Percentiles rank a stretch among this genome's conserved stretches.
These are phyloP conservation scores for Diaporthe eres DNA, from an alignment of 2,329 filamentous ascomycete species.

Conservation along the genomic window DNA sequence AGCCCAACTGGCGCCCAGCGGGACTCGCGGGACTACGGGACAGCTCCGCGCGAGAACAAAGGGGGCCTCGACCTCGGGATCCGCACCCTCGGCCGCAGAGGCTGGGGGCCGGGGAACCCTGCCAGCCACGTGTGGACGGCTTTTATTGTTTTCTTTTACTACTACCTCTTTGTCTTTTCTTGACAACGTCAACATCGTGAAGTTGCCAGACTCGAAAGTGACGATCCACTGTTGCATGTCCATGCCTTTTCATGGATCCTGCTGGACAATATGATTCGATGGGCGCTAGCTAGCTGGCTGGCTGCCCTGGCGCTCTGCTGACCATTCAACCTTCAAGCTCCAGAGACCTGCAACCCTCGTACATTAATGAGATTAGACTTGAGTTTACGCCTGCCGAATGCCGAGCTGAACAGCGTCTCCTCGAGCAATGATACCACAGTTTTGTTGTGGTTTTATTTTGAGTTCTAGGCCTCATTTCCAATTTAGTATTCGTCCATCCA, in stretches of 20 bases:
- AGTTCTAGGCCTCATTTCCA: background rate
- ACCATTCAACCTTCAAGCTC: background rate
- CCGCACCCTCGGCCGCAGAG: background rate
- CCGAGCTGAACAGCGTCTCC: background rate
- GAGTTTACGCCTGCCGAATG: background rate
- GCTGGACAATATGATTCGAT: background rate
- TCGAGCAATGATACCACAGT: background rate
- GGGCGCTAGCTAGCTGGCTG: background rate
- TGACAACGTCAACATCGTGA: too few species aligned
- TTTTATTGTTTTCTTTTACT: background rate
- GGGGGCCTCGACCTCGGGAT: background rate
- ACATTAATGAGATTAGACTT: background rate
- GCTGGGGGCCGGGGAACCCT: slow-evolving; percentile 20
- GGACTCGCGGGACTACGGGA: background rate
- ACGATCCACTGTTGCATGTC: background rate
- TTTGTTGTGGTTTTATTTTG: background rate
- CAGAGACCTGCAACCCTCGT: background rate
- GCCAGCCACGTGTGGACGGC: slow-evolving; percentile 10
- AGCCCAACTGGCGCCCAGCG: background rate
- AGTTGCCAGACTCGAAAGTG: background rate
- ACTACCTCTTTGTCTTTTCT: too few species aligned
- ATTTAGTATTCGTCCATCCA: background rate
- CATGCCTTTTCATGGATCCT: background rate
- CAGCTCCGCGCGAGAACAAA: slow-evolving; percentile 6
- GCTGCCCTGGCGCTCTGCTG: too few species aligned